A percentile compares a stretch with the other conserved stretches of the same genome.
phyloP scores from a whole-genome alignment of 495 filamentous ascomycete species.

The Recurvomyces mirabilis region DNA sequence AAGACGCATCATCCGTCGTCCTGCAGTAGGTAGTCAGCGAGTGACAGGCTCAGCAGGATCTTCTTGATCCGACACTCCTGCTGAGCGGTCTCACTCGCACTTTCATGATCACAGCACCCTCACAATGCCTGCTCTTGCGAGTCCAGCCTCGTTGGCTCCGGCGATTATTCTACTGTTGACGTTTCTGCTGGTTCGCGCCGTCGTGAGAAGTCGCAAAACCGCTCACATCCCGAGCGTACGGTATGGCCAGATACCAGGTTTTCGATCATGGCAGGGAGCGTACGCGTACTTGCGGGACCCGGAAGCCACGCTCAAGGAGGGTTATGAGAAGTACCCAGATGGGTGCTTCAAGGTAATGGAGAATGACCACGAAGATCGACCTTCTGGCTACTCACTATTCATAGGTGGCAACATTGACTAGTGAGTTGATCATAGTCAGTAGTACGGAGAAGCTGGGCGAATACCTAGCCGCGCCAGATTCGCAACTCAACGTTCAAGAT shows the following conservation, averaged over 20 bases:
- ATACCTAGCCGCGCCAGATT: constrained; percentile 1
- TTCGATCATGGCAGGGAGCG: neutral
- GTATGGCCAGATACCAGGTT: neutral
- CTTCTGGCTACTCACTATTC: too few relatives aligned
- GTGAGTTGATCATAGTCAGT: neutral
- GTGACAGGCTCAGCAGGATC: too few relatives aligned
- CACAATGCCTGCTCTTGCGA: too few relatives aligned
- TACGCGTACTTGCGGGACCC: neutral
- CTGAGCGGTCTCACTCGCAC: too few relatives aligned
- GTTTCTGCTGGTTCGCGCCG: neutral
- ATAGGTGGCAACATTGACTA: neutral
- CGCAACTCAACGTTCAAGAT: neutral
- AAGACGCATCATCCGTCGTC: too few relatives aligned
- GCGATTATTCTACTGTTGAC: too few relatives aligned
- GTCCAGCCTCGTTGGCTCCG: too few relatives aligned
- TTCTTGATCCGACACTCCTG: too few relatives aligned
- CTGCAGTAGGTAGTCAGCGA: too few relatives aligned
- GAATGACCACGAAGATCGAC: too few relatives aligned
- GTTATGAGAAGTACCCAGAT: neutral
- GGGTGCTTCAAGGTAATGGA: constrained; percentile 1
- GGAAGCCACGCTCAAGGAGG: neutral
- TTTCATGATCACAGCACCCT: too few relatives aligned
- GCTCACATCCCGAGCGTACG: neutral
- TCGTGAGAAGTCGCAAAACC: neutral
- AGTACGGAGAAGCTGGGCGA: neutral